Evolutionary conservation across 1,284 basidiomycete species (phyloP).

Genomic region (Sporisorium sorghi): DNA sequence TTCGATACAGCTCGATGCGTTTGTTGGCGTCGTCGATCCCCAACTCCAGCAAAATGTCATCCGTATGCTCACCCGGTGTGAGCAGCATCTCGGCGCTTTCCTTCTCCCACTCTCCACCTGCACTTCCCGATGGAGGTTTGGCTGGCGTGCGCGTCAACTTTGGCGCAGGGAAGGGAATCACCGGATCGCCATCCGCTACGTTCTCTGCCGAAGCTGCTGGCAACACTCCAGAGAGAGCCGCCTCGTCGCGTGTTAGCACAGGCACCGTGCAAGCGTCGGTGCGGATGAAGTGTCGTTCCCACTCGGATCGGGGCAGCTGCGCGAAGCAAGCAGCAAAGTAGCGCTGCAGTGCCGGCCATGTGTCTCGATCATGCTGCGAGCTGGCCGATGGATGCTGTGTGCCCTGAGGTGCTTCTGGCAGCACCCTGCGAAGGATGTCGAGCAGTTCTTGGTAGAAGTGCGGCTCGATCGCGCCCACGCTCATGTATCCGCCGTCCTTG

Average conservation of each 20-base stretch:
- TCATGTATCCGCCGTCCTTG: conserved; percentile 80
- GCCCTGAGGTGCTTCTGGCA: conserved; percentile 32
- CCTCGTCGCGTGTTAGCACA: conserved; percentile 73
- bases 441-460: conserved; percentile 55
- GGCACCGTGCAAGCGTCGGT: conserved; percentile 82
- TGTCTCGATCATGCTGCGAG: conserved; percentile 73
- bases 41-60: conserved; percentile 58
- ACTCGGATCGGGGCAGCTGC: conserved; percentile 76
- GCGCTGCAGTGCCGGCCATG: conserved; percentile 76
- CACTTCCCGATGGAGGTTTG: conserved; percentile 37
- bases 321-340: conserved; percentile 78
- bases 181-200: conserved; percentile 45
- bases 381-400: conserved; percentile 71
- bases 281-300: conserved; percentile 78
- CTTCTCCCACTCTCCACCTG: conserved; percentile 38
- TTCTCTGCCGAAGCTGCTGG: conserved; percentile 33
- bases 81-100: conserved; percentile 52
- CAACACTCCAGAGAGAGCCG: conserved; percentile 46
- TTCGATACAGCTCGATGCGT: conserved; percentile 40
- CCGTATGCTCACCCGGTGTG: conserved; percentile 64
- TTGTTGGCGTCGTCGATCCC: conserved; percentile 33
- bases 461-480: conserved; percentile 71
- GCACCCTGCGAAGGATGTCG: conserved; percentile 39
- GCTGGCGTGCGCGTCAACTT: conserved; percentile 64
- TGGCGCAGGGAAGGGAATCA: conserved; percentile 66